Evolutionary conservation across 768 basidiomycete genomes (phyloP).

Genomic region (Lactarius hengduanensis): DNA sequence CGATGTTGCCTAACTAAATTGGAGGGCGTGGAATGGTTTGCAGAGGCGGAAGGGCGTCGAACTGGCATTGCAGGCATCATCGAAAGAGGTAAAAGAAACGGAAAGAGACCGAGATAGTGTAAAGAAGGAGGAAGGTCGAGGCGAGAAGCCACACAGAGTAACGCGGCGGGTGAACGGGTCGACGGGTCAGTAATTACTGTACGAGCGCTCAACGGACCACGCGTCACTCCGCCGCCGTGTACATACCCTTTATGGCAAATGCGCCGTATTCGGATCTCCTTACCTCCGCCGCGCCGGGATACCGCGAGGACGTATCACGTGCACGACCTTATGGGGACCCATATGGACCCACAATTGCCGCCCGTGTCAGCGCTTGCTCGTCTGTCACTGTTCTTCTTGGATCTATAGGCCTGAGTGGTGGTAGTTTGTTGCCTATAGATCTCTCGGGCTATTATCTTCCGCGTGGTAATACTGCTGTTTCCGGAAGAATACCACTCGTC

Average conservation of each 20-base stretch:
- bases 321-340: constrained; percentile 30
- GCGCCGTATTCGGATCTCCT: neutral
- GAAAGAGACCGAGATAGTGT: neutral
- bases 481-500: neutral
- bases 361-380: neutral
- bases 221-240: neutral
- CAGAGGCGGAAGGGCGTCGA: constrained; percentile 62
- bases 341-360: constrained; percentile 34
- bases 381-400: neutral
- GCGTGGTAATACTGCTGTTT: neutral
- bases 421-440: neutral
- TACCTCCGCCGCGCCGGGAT: neutral
- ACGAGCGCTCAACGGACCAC: constrained; percentile 12
- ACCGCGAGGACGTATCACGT: neutral
- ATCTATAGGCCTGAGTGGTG: neutral
- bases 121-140: neutral
- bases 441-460: neutral
- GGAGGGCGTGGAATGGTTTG: constrained; percentile 40
- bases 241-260: constrained; percentile 1
- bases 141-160: constrained; percentile 5
- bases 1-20: constrained; percentile 52
- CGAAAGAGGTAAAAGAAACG: constrained; percentile 1
- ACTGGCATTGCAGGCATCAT: constrained; percentile 41
- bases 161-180: constrained; percentile 1
- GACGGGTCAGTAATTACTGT: neutral